A percentile compares a stretch with the other conserved stretches of the same genome.
These are phyloP conservation scores for Pascua guehoae DNA, from an alignment of 1,284 basidiomycete species.

Conservation along the genomic window DNA sequence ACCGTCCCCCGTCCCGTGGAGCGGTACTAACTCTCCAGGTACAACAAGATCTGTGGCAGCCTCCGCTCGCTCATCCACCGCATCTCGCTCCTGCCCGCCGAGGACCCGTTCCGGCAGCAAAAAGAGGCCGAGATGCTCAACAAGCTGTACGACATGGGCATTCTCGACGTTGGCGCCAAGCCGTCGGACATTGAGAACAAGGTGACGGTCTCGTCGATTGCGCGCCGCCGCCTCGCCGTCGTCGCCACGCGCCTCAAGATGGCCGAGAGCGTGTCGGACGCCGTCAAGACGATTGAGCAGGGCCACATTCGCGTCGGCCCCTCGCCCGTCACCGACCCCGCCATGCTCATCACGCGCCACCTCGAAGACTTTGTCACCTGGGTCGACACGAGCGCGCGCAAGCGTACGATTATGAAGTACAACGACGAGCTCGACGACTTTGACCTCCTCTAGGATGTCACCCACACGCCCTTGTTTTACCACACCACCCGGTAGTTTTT, in stretches of 20 bases:
- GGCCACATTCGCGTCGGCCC: conserved; percentile 97
- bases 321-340: conserved; percentile 93
- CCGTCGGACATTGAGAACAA: conserved; percentile 90
- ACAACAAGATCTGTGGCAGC: conserved; percentile 92
- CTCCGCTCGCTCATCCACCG: conserved; percentile 82
- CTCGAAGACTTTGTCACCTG: conserved; percentile 99
- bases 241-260: conserved; percentile 91
- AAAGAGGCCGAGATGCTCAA: conserved; percentile 84
- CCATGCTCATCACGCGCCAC: conserved; percentile 91
- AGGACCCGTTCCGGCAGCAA: conserved; percentile 81
- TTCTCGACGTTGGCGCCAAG: conserved; percentile 66
- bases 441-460: conserved; percentile 64
- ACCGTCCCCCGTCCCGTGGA: background rate
- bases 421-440: conserved; percentile 97
- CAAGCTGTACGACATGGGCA: conserved; percentile 96
- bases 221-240: conserved; percentile 84
- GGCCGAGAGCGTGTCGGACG: conserved; percentile 92
- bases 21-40: conserved; percentile 54
- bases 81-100: conserved; percentile 78
- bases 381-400: conserved; percentile 97
- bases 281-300: conserved; percentile 95
- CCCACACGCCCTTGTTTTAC: background rate
- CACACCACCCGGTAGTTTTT: too few relatives aligned
- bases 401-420: conserved; percentile 91
- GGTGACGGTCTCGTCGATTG: conserved; percentile 92